phyloP scores from a whole-genome alignment of 164 flowering plant species.

The Sextonia rubra region DNA sequence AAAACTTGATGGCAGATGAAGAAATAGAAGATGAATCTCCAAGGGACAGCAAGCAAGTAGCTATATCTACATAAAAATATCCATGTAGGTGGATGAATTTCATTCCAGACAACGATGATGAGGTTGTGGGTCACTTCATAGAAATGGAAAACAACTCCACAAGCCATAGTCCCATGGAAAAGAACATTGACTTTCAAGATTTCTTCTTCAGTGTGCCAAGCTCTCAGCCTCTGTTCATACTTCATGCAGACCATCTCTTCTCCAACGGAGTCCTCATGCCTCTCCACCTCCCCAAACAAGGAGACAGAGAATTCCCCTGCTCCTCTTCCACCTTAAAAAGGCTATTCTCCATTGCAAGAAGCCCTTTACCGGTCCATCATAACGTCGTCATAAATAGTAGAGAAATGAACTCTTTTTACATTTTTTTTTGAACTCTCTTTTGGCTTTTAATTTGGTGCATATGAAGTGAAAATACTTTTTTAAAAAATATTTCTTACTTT shows the following conservation, averaged over 20 bases:
- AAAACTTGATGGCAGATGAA: too few relatives aligned
- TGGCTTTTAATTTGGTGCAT: too few relatives aligned
- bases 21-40: too few relatives aligned
- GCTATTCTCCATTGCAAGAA: constrained; percentile 76
- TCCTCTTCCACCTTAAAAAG: constrained; percentile 29
- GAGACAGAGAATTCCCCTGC: constrained; percentile 29
- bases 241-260: constrained; percentile 55
- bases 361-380: constrained; percentile 20
- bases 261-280: constrained; percentile 43
- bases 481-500: too few relatives aligned
- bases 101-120: constrained; percentile 7
- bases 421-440: too few relatives aligned
- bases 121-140: constrained; percentile 26
- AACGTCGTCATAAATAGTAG: too few relatives aligned
- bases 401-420: too few relatives aligned
- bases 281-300: background rate
- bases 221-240: constrained; percentile 18
- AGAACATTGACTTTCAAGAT: constrained; percentile 8
- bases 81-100: too few relatives aligned
- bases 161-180: constrained; percentile 18
- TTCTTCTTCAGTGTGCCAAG: constrained; percentile 29
- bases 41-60: too few relatives aligned
- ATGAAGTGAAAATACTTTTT: too few relatives aligned
- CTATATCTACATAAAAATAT: too few relatives aligned
- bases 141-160: constrained; percentile 76